phyloP scores from a whole-genome alignment of 1,139 yeast species.

The Magnusiomyces sp. region DNA sequence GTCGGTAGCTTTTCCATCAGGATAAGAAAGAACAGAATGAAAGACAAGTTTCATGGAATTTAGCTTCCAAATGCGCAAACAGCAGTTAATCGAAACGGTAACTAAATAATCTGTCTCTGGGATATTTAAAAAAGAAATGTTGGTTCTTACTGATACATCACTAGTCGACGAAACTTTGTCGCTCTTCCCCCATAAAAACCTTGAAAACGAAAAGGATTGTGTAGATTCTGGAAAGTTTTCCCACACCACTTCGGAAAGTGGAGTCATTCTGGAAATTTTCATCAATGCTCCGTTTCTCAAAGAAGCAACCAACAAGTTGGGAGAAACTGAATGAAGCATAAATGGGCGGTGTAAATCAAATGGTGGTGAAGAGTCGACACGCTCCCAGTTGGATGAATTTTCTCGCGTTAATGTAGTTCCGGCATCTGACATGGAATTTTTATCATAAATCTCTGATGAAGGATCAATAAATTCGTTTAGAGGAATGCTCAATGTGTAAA shows the following conservation, averaged over 20 bases:
- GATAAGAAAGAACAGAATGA: too few species aligned
- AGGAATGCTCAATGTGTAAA: conserved; percentile 22
- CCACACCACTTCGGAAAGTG: conserved; percentile 20
- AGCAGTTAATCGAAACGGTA: conserved; percentile 25
- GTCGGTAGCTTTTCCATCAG: too few species aligned
- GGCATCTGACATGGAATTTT: conserved; percentile 7
- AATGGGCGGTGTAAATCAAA: conserved; percentile 64
- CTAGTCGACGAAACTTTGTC: conserved; percentile 29
- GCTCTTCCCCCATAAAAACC: conserved; percentile 19
- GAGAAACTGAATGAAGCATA: conserved; percentile 41
- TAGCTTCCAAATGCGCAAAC: conserved; percentile 27
- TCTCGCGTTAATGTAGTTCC: conserved; percentile 13
- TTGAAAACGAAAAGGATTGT: conserved; percentile 16
- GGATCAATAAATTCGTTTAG: conserved; percentile 12
- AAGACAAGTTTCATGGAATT: conserved; percentile 13
- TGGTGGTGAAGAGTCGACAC: conserved; percentile 47
- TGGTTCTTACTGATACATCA: conserved; percentile 23
- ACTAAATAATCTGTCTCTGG: conserved; percentile 16
- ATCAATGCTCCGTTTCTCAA: conserved; percentile 58
- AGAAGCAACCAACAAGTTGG: conserved; percentile 43
- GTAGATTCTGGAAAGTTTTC: conserved; percentile 21
- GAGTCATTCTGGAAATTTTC: conserved; percentile 40
- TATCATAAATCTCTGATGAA: neutral
- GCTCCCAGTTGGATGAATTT: conserved; percentile 23
- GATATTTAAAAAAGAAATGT: conserved; percentile 20